Evolutionary conservation across 2,329 filamentous ascomycete species (phyloP).

Genomic region (Berkeleyomyces basicola): DNA sequence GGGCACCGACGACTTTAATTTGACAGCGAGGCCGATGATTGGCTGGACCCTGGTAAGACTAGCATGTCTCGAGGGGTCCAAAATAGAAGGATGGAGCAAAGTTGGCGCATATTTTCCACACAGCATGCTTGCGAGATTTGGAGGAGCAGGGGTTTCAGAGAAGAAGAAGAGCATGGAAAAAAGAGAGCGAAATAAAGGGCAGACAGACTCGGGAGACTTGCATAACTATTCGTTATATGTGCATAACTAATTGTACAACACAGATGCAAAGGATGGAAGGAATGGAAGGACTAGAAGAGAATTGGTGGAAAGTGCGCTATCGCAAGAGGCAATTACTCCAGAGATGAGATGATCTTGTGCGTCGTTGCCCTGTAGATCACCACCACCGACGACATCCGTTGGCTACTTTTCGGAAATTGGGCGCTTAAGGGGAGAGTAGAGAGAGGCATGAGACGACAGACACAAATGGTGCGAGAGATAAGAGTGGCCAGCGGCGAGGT

Average conservation of each 20-base stretch:
- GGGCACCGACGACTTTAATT: not conserved
- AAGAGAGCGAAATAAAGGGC: not conserved
- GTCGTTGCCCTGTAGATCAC: not conserved
- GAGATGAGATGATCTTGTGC: conserved; percentile 2
- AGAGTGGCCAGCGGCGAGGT: too few relatives aligned
- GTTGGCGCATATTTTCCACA: not conserved
- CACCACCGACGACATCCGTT: not conserved
- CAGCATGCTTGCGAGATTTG: not conserved
- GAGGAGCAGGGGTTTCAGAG: not conserved
- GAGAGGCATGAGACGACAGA: too few relatives aligned
- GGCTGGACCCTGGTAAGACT: not conserved
- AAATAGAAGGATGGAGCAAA: not conserved
- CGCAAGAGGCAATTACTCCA: not conserved
- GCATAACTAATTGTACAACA: too few relatives aligned
- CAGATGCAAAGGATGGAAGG: not conserved
- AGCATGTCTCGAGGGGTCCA: not conserved
- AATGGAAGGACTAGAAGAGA: not conserved
- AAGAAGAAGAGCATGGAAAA: not conserved
- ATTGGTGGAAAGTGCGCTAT: not conserved
- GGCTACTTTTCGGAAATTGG: not conserved
- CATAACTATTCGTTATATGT: too few relatives aligned
- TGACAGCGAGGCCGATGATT: not conserved
- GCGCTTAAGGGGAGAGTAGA: too few relatives aligned
- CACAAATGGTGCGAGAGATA: too few relatives aligned
- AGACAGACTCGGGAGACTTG: not conserved